Percentiles rank a stretch among this genome's conserved stretches.
Conservation (phyloP, 768 basidiomycete genomes). For the Astraeus odoratus region DNA sequence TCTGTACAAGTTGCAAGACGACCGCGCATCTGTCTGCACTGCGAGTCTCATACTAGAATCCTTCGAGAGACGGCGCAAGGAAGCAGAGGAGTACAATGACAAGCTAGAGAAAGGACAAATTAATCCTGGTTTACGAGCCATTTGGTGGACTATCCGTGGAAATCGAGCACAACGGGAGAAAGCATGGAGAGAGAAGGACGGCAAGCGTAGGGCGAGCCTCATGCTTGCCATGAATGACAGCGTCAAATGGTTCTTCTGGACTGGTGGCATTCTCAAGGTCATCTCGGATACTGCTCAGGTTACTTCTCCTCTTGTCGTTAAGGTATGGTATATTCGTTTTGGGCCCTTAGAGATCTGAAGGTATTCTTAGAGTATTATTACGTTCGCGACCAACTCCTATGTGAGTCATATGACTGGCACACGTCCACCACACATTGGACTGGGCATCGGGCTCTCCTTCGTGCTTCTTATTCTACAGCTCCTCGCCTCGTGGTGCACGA, state of each 20-base stretch:
- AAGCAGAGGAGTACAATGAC: slow-evolving; percentile 65
- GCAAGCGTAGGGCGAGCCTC: slow-evolving; percentile 57
- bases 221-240: slow-evolving; percentile 69
- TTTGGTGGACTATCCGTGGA: slow-evolving; percentile 54
- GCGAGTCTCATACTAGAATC: slow-evolving; percentile 58
- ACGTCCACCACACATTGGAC: slow-evolving; percentile 36
- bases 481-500: slow-evolving; percentile 55
- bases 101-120: slow-evolving; percentile 61
- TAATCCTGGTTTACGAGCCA: slow-evolving; percentile 41
- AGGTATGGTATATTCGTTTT: slow-evolving; percentile 37
- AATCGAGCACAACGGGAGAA: slow-evolving; percentile 49
- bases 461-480: slow-evolving; percentile 64
- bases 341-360: neutral
- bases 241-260: slow-evolving; percentile 76
- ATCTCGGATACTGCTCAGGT: slow-evolving; percentile 69
- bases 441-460: slow-evolving; percentile 72
- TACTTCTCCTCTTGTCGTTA: slow-evolving; percentile 71
- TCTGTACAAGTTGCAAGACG: slow-evolving; percentile 68
- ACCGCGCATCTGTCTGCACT: slow-evolving; percentile 59
- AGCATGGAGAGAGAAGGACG: slow-evolving; percentile 56
- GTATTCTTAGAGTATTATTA: slow-evolving; percentile 53
- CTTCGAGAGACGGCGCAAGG: slow-evolving; percentile 49
- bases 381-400: slow-evolving; percentile 62
- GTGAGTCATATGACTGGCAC: slow-evolving; percentile 34
- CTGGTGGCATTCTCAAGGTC: slow-evolving; percentile 49